Conservation (phyloP, 257 asterid genomes). For the Linaria vulgaris region DNA sequence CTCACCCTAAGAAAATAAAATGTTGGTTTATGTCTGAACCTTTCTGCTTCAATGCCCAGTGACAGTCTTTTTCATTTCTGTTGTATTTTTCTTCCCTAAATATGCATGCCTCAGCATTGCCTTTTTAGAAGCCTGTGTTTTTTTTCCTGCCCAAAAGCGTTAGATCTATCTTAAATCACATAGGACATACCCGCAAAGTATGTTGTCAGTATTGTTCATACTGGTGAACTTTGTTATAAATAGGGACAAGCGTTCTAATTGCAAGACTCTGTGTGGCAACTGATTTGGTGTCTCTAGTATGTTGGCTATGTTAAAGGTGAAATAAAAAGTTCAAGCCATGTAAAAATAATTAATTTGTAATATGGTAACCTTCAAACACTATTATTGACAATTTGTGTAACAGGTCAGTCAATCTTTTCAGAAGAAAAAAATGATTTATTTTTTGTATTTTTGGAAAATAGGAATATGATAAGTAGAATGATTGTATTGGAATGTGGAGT, state of each 20-base stretch:
- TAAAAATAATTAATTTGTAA: not conserved
- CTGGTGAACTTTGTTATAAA: not conserved
- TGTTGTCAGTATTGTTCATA: not conserved
- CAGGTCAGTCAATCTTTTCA: no score
- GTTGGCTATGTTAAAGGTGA: constrained; percentile 1
- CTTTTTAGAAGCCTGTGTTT: not conserved
- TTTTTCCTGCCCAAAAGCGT: not conserved
- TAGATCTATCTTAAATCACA: constrained; percentile 9
- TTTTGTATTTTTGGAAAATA: no score
- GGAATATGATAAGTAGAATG: no score
- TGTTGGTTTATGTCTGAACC: constrained; percentile 47
- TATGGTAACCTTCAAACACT: no score
- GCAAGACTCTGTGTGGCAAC: constrained; percentile 5
- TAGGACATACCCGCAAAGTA: not conserved
- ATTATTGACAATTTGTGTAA: no score
- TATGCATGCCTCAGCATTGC: not conserved
- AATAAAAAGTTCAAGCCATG: not conserved
- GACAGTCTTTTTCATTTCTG: constrained; percentile 6
- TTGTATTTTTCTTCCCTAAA: not conserved
- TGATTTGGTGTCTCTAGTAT: not conserved
- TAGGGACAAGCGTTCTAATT: not conserved
- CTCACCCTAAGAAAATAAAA: constrained; percentile 45
- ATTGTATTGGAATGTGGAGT: no score
- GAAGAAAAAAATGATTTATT: no score
- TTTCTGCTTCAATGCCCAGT: constrained; percentile 6